These are phyloP conservation scores for Candida alai DNA, from an alignment of 805 yeast genomes.

Conservation along the genomic window DNA sequence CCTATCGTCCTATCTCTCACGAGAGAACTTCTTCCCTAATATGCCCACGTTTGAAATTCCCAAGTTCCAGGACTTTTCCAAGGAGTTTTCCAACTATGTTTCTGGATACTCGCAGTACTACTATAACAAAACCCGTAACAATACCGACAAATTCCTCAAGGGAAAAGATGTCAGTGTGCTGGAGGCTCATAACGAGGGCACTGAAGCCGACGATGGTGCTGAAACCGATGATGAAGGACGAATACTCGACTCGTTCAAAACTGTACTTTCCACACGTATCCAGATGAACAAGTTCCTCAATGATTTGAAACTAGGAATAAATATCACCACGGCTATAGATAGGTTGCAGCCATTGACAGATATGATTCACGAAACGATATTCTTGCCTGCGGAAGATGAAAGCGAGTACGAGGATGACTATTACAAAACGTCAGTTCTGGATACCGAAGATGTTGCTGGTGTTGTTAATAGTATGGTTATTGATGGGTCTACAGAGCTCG, in stretches of 20 bases:
- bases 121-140: slow-evolving; percentile 4
- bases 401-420: slow-evolving; percentile 23
- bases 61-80: slow-evolving; percentile 21
- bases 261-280: slow-evolving; percentile 37
- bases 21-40: slow-evolving; percentile 21
- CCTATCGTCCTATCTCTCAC: slow-evolving; percentile 17
- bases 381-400: slow-evolving; percentile 48
- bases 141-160: neutral
- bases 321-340: slow-evolving; percentile 49
- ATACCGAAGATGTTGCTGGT: neutral
- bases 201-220: slow-evolving; percentile 9
- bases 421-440: slow-evolving; percentile 17
- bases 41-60: slow-evolving; percentile 21
- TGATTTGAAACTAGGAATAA: slow-evolving; percentile 44
- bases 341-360: slow-evolving; percentile 45
- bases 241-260: slow-evolving; percentile 30
- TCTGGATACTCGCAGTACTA: slow-evolving; percentile 19
- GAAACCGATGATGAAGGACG: slow-evolving; percentile 15
- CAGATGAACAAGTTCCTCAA: slow-evolving; percentile 39
- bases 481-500: slow-evolving; percentile 11
- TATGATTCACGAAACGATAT: slow-evolving; percentile 44
- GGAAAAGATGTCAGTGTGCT: no score
- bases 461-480: no score
- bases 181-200: slow-evolving; percentile 11
- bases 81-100: slow-evolving; percentile 30